Percentiles rank a stretch among this genome's conserved stretches.
Evolutionary conservation across 768 basidiomycete genomes (phyloP).

Genomic region (Holtermanniella nyarrowii): DNA sequence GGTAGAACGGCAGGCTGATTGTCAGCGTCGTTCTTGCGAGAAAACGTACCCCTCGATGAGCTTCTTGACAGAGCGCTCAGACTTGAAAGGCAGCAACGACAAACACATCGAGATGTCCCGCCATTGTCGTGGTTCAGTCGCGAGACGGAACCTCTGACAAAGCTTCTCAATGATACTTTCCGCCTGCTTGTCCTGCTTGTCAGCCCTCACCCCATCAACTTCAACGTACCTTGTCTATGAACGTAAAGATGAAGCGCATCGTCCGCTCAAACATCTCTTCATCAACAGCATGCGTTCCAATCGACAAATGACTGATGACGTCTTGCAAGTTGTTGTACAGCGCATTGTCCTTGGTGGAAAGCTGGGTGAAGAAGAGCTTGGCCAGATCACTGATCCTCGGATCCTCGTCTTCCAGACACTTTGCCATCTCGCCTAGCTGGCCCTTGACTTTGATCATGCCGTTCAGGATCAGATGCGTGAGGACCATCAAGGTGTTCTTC

Average conservation of each 20-base stretch:
- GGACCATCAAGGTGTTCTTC: conserved; percentile 98
- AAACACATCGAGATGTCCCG: conserved; percentile 93
- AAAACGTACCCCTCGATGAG: conserved; percentile 60
- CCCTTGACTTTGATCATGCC: conserved; percentile 99
- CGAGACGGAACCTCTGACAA: conserved; percentile 84
- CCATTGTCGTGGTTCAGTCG: conserved; percentile 88
- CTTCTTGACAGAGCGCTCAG: conserved; percentile 91
- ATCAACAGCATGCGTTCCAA: conserved; percentile 80
- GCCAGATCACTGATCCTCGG: conserved; percentile 80
- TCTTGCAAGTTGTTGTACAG: conserved; percentile 98
- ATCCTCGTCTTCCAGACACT: conserved; percentile 89
- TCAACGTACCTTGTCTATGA: conserved; percentile 77
- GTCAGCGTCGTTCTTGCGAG: conserved; percentile 1
- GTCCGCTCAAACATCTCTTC: conserved; percentile 87
- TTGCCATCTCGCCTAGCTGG: conserved; percentile 99
- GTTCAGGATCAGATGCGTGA: conserved; percentile 91
- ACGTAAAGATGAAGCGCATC: conserved; percentile 88
- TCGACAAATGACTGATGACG: conserved; percentile 89
- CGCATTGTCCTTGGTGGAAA: conserved; percentile 95
- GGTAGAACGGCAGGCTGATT: conserved; percentile 66
- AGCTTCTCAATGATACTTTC: conserved; percentile 95
- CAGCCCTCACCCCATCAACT: neutral
- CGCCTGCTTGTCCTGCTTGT: conserved; percentile 85
- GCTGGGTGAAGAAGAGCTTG: conserved; percentile 93
- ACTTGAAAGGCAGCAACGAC: conserved; percentile 90